Conservation (phyloP, 768 basidiomycete genomes). For the Nidula microcarpa region DNA sequence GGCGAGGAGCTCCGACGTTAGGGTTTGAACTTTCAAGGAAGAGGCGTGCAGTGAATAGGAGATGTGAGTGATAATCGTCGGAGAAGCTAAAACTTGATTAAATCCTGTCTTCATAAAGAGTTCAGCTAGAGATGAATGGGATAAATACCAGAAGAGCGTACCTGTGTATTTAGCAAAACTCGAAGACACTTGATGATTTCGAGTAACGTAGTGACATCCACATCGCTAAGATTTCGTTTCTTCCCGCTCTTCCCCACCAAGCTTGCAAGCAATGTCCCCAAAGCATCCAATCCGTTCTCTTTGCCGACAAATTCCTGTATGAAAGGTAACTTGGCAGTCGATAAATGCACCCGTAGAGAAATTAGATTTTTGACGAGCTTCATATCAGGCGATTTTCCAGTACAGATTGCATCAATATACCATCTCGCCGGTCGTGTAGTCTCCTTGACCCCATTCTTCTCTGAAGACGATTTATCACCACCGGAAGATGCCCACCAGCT, state of each 20-base stretch:
- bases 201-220: constrained; percentile 62
- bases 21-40: constrained; percentile 64
- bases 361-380: constrained; percentile 77
- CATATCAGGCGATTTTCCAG: constrained; percentile 48
- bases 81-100: constrained; percentile 55
- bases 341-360: constrained; percentile 79
- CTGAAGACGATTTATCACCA: constrained; percentile 35
- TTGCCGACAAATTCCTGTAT: constrained; percentile 71
- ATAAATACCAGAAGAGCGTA: constrained; percentile 28
- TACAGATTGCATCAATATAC: constrained; percentile 62
- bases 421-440: constrained; percentile 47
- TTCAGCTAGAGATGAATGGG: background rate
- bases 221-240: constrained; percentile 54
- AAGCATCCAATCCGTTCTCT: constrained; percentile 61
- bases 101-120: constrained; percentile 58
- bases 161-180: constrained; percentile 82
- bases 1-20: constrained; percentile 76
- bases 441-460: constrained; percentile 28
- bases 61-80: constrained; percentile 68
- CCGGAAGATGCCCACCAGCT: constrained; percentile 76
- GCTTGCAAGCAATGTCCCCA: constrained; percentile 54
- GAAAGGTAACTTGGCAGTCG: constrained; percentile 77
- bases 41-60: constrained; percentile 65
- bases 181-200: constrained; percentile 80
- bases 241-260: constrained; percentile 71